phyloP scores from a whole-genome alignment of 2,329 filamentous ascomycete species.

The Trichoderma asperellum region DNA sequence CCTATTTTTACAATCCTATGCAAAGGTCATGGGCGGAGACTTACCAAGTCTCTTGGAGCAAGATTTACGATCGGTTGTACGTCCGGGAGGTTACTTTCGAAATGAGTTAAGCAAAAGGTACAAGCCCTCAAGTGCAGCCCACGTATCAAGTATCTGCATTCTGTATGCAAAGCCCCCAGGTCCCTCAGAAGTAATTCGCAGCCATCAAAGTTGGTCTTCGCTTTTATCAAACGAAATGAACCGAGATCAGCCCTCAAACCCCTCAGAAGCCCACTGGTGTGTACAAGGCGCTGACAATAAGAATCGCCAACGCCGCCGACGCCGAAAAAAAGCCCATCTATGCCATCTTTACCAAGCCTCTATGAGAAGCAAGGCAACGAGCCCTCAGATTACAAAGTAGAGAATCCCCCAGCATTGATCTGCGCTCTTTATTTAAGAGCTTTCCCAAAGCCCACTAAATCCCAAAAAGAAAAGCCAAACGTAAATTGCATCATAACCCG shows the following conservation, averaged over 20 bases:
- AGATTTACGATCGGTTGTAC: conserved; percentile 21
- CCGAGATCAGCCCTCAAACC: conserved; percentile 45
- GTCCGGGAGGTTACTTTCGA: conserved; percentile 19
- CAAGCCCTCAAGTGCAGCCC: conserved; percentile 18
- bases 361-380: conserved; percentile 40
- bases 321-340: conserved; percentile 44
- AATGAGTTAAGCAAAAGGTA: conserved; percentile 21
- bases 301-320: conserved; percentile 37
- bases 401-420: conserved; percentile 63
- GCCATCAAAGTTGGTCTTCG: conserved; percentile 42
- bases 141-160: conserved; percentile 34
- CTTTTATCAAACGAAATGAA: conserved; percentile 38
- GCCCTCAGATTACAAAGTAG: conserved; percentile 43
- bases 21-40: conserved; percentile 27
- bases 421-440: conserved; percentile 49
- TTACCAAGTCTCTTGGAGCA: conserved; percentile 28
- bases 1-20: conserved; percentile 26
- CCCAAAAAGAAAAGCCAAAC: conserved; percentile 40
- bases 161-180: conserved; percentile 41
- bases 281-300: conserved; percentile 34
- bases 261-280: conserved; percentile 46
- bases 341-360: conserved; percentile 31
- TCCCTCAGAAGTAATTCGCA: conserved; percentile 45
- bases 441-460: conserved; percentile 59
- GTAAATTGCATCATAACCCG: conserved; percentile 59